A percentile compares a stretch with the other conserved stretches of the same genome.
phyloP scores from a whole-genome alignment of 2,329 filamentous ascomycete genomes.

The Pseudonectria buxi region DNA sequence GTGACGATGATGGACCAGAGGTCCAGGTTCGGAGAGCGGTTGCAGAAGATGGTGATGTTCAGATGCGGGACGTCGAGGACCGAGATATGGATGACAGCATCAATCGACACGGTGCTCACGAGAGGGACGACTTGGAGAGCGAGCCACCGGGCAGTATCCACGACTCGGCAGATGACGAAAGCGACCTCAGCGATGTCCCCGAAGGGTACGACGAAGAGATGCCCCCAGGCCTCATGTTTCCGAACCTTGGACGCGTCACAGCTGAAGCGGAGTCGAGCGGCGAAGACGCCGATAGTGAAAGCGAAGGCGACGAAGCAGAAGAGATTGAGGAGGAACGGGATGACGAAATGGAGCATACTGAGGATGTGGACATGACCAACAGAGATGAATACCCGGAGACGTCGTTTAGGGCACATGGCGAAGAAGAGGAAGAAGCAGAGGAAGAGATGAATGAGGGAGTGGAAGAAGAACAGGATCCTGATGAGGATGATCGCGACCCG shows the following conservation, averaged over 20 bases:
- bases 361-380: constrained; percentile 16
- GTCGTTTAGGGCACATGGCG: constrained; percentile 6
- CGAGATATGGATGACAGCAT: constrained; percentile 21
- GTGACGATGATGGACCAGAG: constrained; percentile 37
- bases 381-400: constrained; percentile 10
- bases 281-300: constrained; percentile 30
- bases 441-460: constrained; percentile 5
- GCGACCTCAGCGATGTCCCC: constrained; percentile 60
- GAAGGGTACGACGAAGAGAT: constrained; percentile 52
- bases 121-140: constrained; percentile 20
- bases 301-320: constrained; percentile 26
- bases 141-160: constrained; percentile 47
- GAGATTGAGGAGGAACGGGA: constrained; percentile 12
- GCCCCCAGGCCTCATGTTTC: constrained; percentile 46
- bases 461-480: constrained; percentile 7
- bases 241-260: constrained; percentile 33
- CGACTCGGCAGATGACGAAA: constrained; percentile 62
- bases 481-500: constrained; percentile 4
- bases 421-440: constrained; percentile 11
- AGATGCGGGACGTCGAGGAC: constrained; percentile 38
- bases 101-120: constrained; percentile 23
- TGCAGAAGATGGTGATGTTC: constrained; percentile 27
- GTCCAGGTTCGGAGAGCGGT: constrained; percentile 31
- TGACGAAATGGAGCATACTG: constrained; percentile 16
- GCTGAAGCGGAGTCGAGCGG: constrained; percentile 26